These are phyloP conservation scores for Cercospora sp. DNA, from an alignment of 2,329 filamentous ascomycete genomes.

Conservation along the genomic window DNA sequence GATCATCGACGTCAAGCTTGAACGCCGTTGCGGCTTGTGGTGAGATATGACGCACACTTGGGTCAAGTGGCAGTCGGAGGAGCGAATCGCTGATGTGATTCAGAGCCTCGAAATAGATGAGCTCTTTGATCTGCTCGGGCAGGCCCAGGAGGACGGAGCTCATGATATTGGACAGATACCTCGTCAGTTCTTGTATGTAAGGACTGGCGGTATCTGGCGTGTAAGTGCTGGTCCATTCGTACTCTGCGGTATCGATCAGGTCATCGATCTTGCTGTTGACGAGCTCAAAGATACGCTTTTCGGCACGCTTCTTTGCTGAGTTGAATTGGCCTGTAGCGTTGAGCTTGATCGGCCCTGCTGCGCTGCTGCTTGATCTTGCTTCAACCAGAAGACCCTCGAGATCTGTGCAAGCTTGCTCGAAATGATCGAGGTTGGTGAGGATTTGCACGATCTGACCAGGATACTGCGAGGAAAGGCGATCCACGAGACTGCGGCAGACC, in stretches of 20 bases:
- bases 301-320: slow-evolving; percentile 89
- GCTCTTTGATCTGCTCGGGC: slow-evolving; percentile 93
- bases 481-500: slow-evolving; percentile 86
- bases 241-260: slow-evolving; percentile 93
- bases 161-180: slow-evolving; percentile 95
- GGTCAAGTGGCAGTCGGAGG: slow-evolving; percentile 66
- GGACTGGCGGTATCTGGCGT: slow-evolving; percentile 74
- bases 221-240: slow-evolving; percentile 75
- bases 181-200: slow-evolving; percentile 93
- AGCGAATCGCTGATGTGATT: slow-evolving; percentile 73
- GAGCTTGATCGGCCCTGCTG: slow-evolving; percentile 75
- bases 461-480: slow-evolving; percentile 87
- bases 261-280: slow-evolving; percentile 99
- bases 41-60: slow-evolving; percentile 81
- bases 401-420: slow-evolving; percentile 88
- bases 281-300: slow-evolving; percentile 96
- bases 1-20: slow-evolving; percentile 77
- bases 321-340: slow-evolving; percentile 83
- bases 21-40: slow-evolving; percentile 79
- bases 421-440: slow-evolving; percentile 94
- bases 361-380: slow-evolving; percentile 77
- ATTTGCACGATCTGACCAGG: slow-evolving; percentile 98
- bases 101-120: slow-evolving; percentile 96
- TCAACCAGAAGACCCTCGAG: slow-evolving; percentile 82
- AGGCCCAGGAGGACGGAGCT: slow-evolving; percentile 87